A percentile compares a stretch with the other conserved stretches of the same genome.
phyloP scores from a whole-genome alignment of 345 rosid genomes.

The Eucalyptus brandiana region DNA sequence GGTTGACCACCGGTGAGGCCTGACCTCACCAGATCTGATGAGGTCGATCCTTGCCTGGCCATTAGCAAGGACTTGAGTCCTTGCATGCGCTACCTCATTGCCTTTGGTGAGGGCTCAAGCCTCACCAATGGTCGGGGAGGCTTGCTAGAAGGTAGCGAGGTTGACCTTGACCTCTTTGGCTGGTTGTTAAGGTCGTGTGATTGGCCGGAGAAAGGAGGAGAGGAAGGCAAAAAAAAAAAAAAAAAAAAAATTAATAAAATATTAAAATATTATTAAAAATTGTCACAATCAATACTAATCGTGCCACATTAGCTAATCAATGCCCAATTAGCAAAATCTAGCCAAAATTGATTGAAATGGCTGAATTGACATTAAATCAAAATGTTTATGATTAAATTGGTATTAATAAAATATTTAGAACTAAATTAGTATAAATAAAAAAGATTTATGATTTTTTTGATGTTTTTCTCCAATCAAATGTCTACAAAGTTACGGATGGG shows the following conservation, averaged over 20 bases:
- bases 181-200: rapidly evolving
- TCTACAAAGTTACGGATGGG: rapidly evolving
- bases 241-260: rapidly evolving
- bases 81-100: rapidly evolving
- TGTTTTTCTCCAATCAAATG: too few relatives aligned
- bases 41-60: rapidly evolving
- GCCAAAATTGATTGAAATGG: rapidly evolving
- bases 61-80: too few relatives aligned
- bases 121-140: rapidly evolving
- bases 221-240: too few relatives aligned
- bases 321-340: rapidly evolving
- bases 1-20: rapidly evolving
- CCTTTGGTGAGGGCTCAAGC: too few relatives aligned
- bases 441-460: too few relatives aligned
- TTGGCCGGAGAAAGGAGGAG: rapidly evolving
- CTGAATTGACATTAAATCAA: rapidly evolving
- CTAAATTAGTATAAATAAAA: rapidly evolving
- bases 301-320: rapidly evolving
- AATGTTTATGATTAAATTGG: too few relatives aligned
- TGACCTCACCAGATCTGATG: rapidly evolving
- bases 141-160: too few relatives aligned
- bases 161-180: too few relatives aligned
- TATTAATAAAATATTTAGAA: too few relatives aligned
- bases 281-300: rapidly evolving
- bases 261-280: too few relatives aligned